These are phyloP conservation scores for Aspergillus diversus DNA, from an alignment of 495 filamentous ascomycete genomes.

Conservation along the genomic window DNA sequence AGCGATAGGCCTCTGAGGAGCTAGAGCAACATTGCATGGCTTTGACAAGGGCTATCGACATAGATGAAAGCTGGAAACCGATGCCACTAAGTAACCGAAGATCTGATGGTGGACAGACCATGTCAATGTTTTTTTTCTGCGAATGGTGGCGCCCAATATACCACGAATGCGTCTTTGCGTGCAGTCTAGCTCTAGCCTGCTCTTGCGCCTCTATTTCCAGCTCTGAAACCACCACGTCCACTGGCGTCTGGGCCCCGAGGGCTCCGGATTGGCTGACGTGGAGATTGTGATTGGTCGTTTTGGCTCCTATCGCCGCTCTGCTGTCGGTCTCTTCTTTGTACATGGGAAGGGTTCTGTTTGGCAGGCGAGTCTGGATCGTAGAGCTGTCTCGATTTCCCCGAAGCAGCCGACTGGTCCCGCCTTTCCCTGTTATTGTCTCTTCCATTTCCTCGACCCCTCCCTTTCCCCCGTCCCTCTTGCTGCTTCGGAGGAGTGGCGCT, in stretches of 20 bases:
- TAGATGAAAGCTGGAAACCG: slow-evolving; percentile 4
- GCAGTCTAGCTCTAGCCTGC: slow-evolving; percentile 31
- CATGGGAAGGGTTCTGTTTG: slow-evolving; percentile 59
- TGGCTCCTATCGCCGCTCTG: slow-evolving; percentile 38
- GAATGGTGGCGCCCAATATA: slow-evolving; percentile 1
- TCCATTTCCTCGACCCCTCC: slow-evolving; percentile 42
- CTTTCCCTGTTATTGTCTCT: slow-evolving; percentile 43
- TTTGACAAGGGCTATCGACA: not conserved
- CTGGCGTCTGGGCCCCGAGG: slow-evolving; percentile 77
- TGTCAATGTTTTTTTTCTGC: not conserved
- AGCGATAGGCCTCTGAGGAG: not conserved
- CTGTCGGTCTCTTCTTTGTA: slow-evolving; percentile 53
- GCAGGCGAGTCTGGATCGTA: slow-evolving; percentile 75
- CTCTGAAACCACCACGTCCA: slow-evolving; percentile 74
- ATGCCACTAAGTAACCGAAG: not conserved
- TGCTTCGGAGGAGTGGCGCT: slow-evolving; percentile 65
- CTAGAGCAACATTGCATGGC: not conserved
- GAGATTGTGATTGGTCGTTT: slow-evolving; percentile 45
- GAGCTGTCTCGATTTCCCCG: slow-evolving; percentile 54
- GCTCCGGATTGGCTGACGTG: slow-evolving; percentile 62
- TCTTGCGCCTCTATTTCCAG: slow-evolving; percentile 53
- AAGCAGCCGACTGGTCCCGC: slow-evolving; percentile 51
- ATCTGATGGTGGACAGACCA: not conserved
- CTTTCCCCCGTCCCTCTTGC: slow-evolving; percentile 43
- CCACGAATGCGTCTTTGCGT: not conserved